Conservation (phyloP, 257 asterid genomes). For the Forsythia viridissima region DNA sequence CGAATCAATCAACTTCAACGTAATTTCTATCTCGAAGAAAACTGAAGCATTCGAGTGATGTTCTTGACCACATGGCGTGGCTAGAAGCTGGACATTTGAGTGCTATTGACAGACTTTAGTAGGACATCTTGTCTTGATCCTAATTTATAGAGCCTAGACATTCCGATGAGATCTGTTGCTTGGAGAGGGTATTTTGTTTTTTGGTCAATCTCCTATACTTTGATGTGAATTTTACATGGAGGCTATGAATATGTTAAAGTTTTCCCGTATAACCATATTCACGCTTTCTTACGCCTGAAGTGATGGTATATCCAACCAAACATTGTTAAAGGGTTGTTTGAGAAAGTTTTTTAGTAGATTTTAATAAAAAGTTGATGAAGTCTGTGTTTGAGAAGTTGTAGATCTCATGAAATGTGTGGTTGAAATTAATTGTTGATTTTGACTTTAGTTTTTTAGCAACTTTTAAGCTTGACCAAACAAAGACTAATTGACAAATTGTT, state of each 20-base stretch:
- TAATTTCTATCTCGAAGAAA: constrained; percentile 71
- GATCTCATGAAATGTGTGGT: too few species aligned
- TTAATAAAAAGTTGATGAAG: too few species aligned
- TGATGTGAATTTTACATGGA: neutral
- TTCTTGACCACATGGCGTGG: neutral
- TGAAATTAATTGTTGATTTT: too few species aligned
- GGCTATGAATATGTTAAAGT: neutral
- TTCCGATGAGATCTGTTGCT: neutral
- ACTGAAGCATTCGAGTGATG: constrained; percentile 21
- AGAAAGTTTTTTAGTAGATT: too few species aligned
- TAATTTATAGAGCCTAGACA: neutral
- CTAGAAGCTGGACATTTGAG: neutral
- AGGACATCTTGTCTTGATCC: neutral
- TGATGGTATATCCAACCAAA: neutral
- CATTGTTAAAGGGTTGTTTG: too few species aligned
- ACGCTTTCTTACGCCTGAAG: neutral
- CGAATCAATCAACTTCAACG: constrained; percentile 71
- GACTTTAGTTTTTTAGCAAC: too few species aligned
- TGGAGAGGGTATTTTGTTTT: neutral
- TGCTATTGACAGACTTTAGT: neutral
- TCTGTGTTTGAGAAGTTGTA: too few species aligned
- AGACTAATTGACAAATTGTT: too few species aligned
- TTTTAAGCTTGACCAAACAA: too few species aligned
- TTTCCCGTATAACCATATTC: neutral
- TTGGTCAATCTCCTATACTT: neutral